Base-by-base conservation (phyloP, 1,284 basidiomycete species). In the Cryptococcus sp. region DNA sequence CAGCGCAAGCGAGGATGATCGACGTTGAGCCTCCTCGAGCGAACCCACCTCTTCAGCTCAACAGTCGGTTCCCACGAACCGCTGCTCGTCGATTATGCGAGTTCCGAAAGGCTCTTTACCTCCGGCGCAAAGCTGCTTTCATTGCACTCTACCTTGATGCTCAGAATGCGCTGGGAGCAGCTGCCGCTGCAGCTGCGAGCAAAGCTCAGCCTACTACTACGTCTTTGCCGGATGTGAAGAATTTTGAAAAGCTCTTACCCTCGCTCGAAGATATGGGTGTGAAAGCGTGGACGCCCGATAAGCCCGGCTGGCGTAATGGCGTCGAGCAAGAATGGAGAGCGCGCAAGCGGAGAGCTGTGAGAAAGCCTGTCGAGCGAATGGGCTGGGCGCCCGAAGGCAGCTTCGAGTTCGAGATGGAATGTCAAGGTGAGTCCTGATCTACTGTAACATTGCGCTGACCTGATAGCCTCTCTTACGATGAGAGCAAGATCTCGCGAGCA, bases 351-450 rank as follows among this genome's bases (percentile, higher is more conserved):
- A 57, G 60, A 52, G 46, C 47, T 49, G 57, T 54, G 38, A 61
- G 68, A 5, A 65, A 67, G 39, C 61, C 63, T 0, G 61, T 74
- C 16, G 63, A 60, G 10, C 58, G 74, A 34, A 69, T 69, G 17
- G 77, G 77, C 7, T 77, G 75, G 75, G 65, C 63, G 1, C 77
- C 77, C 7, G 77, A 78, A 52, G 77, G 75, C 13, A 74, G 69
- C 48, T 78, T 78, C 53, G 77, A 78, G 54, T 72, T 76, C 51
- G 77, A 78, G 48, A 57, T 62, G 46, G 52, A 61, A 29, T 68
- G 59, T 41, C 43, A 60, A 25, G 72, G 75, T 76, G 62, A 60
- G 73, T 71, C 38, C 22, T 34, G 29, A 34, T 34, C 29, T n/a
- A 34, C 8, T 34, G 8, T 7, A 34, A 13, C 29, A 34, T 20